Conservation (phyloP, 1,139 yeast species). For the Eremothecium gossypii region DNA sequence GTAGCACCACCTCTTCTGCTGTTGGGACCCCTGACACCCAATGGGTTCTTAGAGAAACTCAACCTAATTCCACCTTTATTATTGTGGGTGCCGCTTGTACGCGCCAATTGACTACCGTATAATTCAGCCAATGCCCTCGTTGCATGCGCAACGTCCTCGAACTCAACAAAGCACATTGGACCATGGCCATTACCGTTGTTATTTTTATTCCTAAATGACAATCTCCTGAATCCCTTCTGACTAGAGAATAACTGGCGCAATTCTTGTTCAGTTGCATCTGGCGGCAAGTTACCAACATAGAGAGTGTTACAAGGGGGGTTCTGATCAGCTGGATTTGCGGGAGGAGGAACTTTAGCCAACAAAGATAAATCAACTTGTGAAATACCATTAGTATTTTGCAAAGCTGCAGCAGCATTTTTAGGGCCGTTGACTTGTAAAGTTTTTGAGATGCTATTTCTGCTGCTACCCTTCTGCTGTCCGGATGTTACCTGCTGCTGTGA, state of each 20-base stretch:
- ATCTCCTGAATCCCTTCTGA: conserved; percentile 85
- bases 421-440: conserved; percentile 3
- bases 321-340: conserved; percentile 98
- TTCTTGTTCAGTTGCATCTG: conserved; percentile 93
- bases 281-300: conserved; percentile 94
- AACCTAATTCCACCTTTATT: conserved; percentile 92
- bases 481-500: not conserved
- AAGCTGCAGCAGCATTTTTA: conserved; percentile 7
- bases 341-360: conserved; percentile 79
- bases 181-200: conserved; percentile 53
- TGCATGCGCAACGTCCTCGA: conserved; percentile 90
- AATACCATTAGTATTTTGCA: conserved; percentile 15
- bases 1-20: conserved; percentile 23
- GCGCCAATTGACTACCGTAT: conserved; percentile 75
- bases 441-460: conserved; percentile 2
- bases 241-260: conserved; percentile 77
- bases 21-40: conserved; percentile 75
- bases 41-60: conserved; percentile 89
- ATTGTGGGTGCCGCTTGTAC: conserved; percentile 47
- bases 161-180: conserved; percentile 98
- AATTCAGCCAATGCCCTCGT: conserved; percentile 88
- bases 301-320: conserved; percentile 97
- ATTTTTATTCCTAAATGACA: conserved; percentile 76
- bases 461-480: conserved; percentile 1
- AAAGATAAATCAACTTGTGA: conserved; percentile 62